phyloP scores from a whole-genome alignment of 2,329 filamentous ascomycete genomes.

The Xylariaceae sp. region DNA sequence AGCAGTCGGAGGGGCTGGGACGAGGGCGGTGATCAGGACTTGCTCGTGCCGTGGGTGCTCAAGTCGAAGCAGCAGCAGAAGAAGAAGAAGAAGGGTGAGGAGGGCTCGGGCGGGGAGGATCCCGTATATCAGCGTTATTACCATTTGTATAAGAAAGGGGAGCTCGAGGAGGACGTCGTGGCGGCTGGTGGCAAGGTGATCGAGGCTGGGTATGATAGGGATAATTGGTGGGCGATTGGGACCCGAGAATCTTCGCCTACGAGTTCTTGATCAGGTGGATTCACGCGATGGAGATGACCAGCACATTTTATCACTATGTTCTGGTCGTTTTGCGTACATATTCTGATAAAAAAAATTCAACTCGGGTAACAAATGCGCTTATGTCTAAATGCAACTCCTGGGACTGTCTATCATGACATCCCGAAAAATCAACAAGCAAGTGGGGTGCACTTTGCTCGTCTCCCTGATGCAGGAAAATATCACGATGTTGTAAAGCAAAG shows the following conservation, averaged over 20 bases:
- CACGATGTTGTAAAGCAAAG: too few species aligned
- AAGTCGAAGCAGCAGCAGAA: slow-evolving; percentile 28
- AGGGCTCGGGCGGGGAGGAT: slow-evolving; percentile 16
- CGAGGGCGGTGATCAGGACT: slow-evolving; percentile 77
- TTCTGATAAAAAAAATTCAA: too few species aligned
- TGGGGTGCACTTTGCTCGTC: too few species aligned
- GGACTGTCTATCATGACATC: background rate
- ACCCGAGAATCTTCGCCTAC: slow-evolving; percentile 19
- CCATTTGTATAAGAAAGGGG: slow-evolving; percentile 82
- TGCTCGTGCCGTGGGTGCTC: slow-evolving; percentile 94
- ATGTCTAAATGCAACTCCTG: background rate
- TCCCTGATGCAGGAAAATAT: too few species aligned
- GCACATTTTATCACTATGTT: too few species aligned
- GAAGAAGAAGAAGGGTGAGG: slow-evolving; percentile 12
- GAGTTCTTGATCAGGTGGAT: background rate
- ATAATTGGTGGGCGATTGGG: slow-evolving; percentile 95
- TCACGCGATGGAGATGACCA: too few species aligned
- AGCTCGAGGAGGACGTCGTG: slow-evolving; percentile 75
- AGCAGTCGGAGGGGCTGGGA: slow-evolving; percentile 85
- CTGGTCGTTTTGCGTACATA: background rate
- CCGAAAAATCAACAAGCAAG: too few species aligned
- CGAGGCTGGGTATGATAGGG: slow-evolving; percentile 86
- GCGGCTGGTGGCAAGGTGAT: slow-evolving; percentile 72
- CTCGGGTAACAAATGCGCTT: background rate
- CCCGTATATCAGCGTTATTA: slow-evolving; percentile 86